Evolutionary conservation across 805 yeast genomes (phyloP), one percentile per base, ranked within the genome.

Genomic region (Ogataea zsoltii): DNA sequence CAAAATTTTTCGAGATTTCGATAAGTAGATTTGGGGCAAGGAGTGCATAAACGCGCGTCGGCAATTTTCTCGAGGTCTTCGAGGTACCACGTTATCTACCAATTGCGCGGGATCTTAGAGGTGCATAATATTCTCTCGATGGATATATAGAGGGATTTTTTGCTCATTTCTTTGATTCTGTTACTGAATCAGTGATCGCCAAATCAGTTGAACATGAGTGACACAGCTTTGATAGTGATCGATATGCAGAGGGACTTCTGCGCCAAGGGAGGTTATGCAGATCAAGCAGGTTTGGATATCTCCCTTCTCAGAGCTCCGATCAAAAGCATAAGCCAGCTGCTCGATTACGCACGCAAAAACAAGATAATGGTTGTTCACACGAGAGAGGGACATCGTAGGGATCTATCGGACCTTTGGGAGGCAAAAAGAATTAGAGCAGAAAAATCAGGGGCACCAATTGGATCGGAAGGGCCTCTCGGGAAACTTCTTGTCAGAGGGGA

Each of bases 211-310:
- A 21, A 21, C 35, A 33, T 33, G 35, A 13, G 17, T 11, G 21
- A 33, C 7, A 33, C 35, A 11, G 35, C 35, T 14, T 19, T 33
- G 13, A 33, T 33, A 7, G 19, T 33, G 12, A 33, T 33, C 17
- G 35, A 33, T 19, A 33, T 33, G 35, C 35, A 33, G 17, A 33
- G 17, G 15, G 35, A 33, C 35, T 33, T 33, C 13, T 33, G 35
- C 23, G 18, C 23, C 11, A 19, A 17, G 4, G 35, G 35, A 5
- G 35, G 35, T 12, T 33, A 33, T 23, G 35, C 35, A 33, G 35
- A 33, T 13, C 35, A 33, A 7, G 35, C 35, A 9, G 35, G 35
- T 7, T 16, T 33, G 9, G 23, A 33, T n/a, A 15, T 33, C 13
- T 15, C 19, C 3, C 35, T 33, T 7, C 21, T 33, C n/a, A 15